Base-by-base conservation (phyloP, 2,329 filamentous ascomycete genomes). In the Coniella vitis region DNA sequence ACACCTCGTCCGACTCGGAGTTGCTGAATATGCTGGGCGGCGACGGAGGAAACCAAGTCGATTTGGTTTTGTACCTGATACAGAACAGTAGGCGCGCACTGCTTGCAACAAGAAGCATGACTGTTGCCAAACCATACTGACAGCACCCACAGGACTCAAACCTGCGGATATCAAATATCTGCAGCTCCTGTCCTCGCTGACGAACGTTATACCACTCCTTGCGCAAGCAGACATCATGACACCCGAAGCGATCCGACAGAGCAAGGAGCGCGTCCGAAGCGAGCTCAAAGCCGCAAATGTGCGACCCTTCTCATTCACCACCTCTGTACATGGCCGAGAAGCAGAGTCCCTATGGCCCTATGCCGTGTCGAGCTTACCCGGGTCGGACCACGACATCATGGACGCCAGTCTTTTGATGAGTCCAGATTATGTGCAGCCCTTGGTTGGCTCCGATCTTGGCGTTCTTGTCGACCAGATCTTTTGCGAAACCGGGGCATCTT, bases 381-480 rank as follows among this genome's bases (percentile, higher is more conserved):
- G 77, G 1, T 78, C 79, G 19, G 89, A 96, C 58, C 70, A 81
- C 52, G 88, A 95, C 35, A 81, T 77, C 38, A 94, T 97, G 84
- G 91, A 97, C 63, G 91, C 90, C 16, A 95, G 89, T 59, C 73
- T 95, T 0, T 75, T 97, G 16, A 97, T 97, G 91, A 90, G 84
- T 48, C 84, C 90, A 1, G 87, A 93, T 59, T 97, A 96, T 61
- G 72, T 93, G 13, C 84, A 88, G 53, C 91, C 91, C 1, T 73
- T 96, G 4, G 68, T 87, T 3, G 67, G 78, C 0, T 93, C 89
- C 8, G 90, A 97, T 37, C 77, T 97, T 2, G 60, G 65, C 4
- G 65, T 69, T 8, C 72, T 97, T 1, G 78, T 95, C n/a, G 71
- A 81, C 8, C 78, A 79, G 16, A 70, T 96, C 0, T 90, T 97